Base-by-base conservation (phyloP, 306 rosid species). In the cucumber (Cucumis sativus) region DNA sequence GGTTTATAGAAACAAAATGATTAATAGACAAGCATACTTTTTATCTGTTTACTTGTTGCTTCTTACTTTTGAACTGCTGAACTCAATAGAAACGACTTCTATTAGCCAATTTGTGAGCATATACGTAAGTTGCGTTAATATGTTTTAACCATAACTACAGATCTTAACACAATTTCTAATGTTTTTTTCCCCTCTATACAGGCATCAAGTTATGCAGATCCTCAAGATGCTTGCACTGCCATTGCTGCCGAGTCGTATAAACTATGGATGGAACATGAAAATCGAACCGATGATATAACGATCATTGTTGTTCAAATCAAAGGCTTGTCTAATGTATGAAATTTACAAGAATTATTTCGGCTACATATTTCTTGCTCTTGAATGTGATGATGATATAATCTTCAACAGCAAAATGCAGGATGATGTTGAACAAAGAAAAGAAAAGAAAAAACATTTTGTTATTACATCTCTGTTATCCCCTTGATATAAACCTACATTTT, bases 221-320 rank as follows among this genome's bases (percentile, higher is more conserved):
- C 99, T 30, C 96, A 96, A 13, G 99, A 95, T 83, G 99, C 97
- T 15, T 95, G 99, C 81, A 89, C 97, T 67, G 91, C 97, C 73
- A 92, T 95, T 74, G 96, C 96, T 73, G 99, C 96, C 81, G 97
- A 95, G 80, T 91, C 99, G 35, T 95, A 95, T 72, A 95, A 91
- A 78, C 69, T 86, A 71, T 95, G 99, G 99, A 77, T 95, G 84
- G 97, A 89, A 69, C 90, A 90, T 58, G 99, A 95, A 78, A 86
- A 79, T 77, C 96, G 97, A 66, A 95, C 99, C 17, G 99, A 95
- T 81, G 99, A 95, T 85, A 95, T 95, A 78, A 92, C 99, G 6
- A 92, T 95, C 60, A 90, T 92, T 86, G 80, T 92, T 68, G 92
- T 89, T 80, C 97, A 92, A 84, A 86, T 95, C 88, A 92, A 86